Evolutionary conservation across 495 filamentous ascomycete species (phyloP).

Genomic region (Xylaria flabelliformis): DNA sequence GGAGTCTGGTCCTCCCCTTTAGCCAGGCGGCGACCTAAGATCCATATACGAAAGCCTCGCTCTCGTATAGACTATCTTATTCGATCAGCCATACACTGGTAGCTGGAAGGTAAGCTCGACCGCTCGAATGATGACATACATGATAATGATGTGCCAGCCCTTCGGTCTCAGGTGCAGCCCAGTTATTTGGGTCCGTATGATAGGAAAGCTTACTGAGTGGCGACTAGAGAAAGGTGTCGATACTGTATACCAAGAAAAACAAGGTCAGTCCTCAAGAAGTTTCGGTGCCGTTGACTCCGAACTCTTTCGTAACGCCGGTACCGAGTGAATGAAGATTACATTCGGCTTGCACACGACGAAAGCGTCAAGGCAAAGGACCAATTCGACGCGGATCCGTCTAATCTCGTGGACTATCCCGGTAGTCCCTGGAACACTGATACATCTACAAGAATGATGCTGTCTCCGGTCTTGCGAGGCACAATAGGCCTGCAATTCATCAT

Average conservation of each 20-base stretch:
- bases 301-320: slow-evolving; percentile 53
- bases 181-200: too few relatives aligned
- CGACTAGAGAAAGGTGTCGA: slow-evolving; percentile 54
- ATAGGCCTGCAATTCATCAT: slow-evolving; percentile 57
- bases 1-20: too few relatives aligned
- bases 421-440: slow-evolving; percentile 61
- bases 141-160: too few relatives aligned
- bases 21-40: too few relatives aligned
- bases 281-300: slow-evolving; percentile 58
- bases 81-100: too few relatives aligned
- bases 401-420: slow-evolving; percentile 64
- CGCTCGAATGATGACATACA: too few relatives aligned
- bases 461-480: slow-evolving; percentile 47
- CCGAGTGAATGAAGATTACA: slow-evolving; percentile 56
- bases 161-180: too few relatives aligned
- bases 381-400: slow-evolving; percentile 54
- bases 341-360: slow-evolving; percentile 57
- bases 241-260: slow-evolving; percentile 67
- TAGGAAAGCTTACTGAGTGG: slow-evolving; percentile 58
- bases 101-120: too few relatives aligned
- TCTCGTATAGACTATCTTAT: too few relatives aligned
- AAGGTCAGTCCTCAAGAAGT: slow-evolving; percentile 61
- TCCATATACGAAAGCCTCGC: too few relatives aligned
- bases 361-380: slow-evolving; percentile 58
- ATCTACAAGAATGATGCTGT: slow-evolving; percentile 62